phyloP scores from a whole-genome alignment of 306 rosid species.

The Amphicarpaea edgeworthii region DNA sequence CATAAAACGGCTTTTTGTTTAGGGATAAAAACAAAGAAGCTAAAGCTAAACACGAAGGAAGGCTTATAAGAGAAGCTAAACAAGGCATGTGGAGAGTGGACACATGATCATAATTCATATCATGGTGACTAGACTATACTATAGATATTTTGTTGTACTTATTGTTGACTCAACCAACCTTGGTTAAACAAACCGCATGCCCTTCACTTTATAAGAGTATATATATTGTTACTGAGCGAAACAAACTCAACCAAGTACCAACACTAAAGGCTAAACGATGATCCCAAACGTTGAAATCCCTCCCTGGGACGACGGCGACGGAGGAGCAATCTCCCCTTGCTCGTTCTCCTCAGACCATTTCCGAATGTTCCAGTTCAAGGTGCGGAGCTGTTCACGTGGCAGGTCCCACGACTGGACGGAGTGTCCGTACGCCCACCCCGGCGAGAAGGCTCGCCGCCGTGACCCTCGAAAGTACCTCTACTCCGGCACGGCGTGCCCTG shows the following conservation, averaged over 20 bases:
- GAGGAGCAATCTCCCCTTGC: slow-evolving; percentile 31
- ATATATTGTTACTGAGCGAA: not conserved
- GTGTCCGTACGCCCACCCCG: slow-evolving; percentile 92
- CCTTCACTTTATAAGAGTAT: slow-evolving; percentile 11
- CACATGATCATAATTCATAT: not conserved
- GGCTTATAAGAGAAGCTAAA: not conserved
- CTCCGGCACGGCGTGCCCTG: slow-evolving; percentile 77
- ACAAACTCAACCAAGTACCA: not conserved
- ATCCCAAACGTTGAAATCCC: slow-evolving; percentile 56
- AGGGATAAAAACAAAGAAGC: not conserved
- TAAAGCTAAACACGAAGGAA: not conserved
- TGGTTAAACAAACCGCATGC: slow-evolving; percentile 30
- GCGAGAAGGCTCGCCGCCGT: slow-evolving; percentile 93
- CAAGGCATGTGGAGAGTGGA: not conserved
- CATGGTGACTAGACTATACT: too few relatives aligned
- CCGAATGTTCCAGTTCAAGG: slow-evolving; percentile 88
- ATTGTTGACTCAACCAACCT: slow-evolving; percentile 47
- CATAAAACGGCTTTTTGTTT: too few relatives aligned
- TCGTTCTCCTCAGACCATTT: slow-evolving; percentile 70
- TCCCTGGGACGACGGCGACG: slow-evolving; percentile 47
- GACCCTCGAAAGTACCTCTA: slow-evolving; percentile 78
- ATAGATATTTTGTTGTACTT: slow-evolving; percentile 11
- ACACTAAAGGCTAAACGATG: slow-evolving; percentile 14
- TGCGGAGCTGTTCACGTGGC: slow-evolving; percentile 69
- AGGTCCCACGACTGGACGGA: slow-evolving; percentile 94